Evolutionary conservation across 768 basidiomycete genomes (phyloP), one percentile per base, ranked within the genome.

Genomic region (Cyclocybe cylindracea): DNA sequence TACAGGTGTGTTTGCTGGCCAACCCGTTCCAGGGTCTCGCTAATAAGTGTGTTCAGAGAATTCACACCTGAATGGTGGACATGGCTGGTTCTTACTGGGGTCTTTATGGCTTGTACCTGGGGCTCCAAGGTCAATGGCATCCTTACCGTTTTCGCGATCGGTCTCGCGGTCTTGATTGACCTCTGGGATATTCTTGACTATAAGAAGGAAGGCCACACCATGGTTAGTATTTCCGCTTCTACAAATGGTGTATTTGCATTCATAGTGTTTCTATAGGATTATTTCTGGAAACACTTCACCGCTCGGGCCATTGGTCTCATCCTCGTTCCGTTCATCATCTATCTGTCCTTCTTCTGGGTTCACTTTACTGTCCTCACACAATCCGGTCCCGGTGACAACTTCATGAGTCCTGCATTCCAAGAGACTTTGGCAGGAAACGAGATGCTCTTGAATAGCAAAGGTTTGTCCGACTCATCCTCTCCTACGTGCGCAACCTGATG

Each of bases 391-490:
- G 97, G 97, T 5, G 97, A 98, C 64, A 77, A 79, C 36, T 99
- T 98, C 76, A 98, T 98, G 97, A 94, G 90, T 66, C 95, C 97
- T 5, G 87, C 86, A 4, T 99, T 99, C 84, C 97, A 99, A 71
- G 94, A 98, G 72, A 97, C 94, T 13, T 76, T 99, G 45, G 70
- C 78, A 16, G 94, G 94, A 31, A 99, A 97, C 59, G 94, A 98
- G 63, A 77, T 99, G 70, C 71, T 98, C 50, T 66, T 98, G 55
- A 92, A 92, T 63, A 90, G 92, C 58, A 89, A 95, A 74, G 96
- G 96, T 94, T 59, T 50, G 78, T 58, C 24, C 32, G 2, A 11
- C 29, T 3, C 9, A 37, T 44, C 39, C 7, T 13, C 0, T 18
- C 44, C 11, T 13, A 7, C n/a, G 2, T n/a, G 14, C 19, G 11